phyloP scores from a whole-genome alignment of 1,284 basidiomycete species.

The Exobasidium rhododendri region DNA sequence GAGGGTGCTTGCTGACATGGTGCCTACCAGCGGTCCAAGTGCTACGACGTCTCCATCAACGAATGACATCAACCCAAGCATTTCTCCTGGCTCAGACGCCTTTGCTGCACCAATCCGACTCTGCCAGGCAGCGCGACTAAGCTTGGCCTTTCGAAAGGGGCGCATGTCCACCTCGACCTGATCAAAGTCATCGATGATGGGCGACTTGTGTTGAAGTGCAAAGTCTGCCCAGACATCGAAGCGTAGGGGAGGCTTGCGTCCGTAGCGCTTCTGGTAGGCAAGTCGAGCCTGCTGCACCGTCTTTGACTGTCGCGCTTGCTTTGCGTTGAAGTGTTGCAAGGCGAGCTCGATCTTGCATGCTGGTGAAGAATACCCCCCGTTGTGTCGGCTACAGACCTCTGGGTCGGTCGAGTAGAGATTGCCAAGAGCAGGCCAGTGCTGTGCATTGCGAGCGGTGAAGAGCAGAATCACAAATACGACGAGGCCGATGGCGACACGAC shows the following conservation, averaged over 20 bases:
- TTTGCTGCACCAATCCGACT: neutral
- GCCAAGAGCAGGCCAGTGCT: too few relatives aligned
- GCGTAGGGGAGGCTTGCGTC: neutral
- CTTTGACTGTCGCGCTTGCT: neutral
- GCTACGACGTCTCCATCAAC: neutral
- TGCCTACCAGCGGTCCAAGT: neutral
- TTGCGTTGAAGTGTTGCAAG: neutral
- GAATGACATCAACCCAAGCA: neutral
- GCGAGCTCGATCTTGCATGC: neutral
- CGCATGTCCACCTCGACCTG: neutral
- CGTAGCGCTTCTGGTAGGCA: neutral
- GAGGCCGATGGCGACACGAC: too few relatives aligned
- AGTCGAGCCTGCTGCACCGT: neutral
- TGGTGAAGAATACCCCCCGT: too few relatives aligned
- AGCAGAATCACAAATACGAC: too few relatives aligned
- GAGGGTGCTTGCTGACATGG: neutral
- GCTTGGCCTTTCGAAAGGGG: neutral
- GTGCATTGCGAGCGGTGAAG: too few relatives aligned
- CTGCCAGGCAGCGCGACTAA: neutral
- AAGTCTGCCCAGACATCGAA: neutral
- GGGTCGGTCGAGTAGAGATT: too few relatives aligned
- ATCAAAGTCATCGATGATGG: slow-evolving; percentile 5
- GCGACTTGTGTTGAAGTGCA: neutral
- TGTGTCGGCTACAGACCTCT: too few relatives aligned
- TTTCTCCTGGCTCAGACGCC: neutral